phyloP scores from a whole-genome alignment of 495 filamentous ascomycete genomes.

The Tuber microsphaerosporum region DNA sequence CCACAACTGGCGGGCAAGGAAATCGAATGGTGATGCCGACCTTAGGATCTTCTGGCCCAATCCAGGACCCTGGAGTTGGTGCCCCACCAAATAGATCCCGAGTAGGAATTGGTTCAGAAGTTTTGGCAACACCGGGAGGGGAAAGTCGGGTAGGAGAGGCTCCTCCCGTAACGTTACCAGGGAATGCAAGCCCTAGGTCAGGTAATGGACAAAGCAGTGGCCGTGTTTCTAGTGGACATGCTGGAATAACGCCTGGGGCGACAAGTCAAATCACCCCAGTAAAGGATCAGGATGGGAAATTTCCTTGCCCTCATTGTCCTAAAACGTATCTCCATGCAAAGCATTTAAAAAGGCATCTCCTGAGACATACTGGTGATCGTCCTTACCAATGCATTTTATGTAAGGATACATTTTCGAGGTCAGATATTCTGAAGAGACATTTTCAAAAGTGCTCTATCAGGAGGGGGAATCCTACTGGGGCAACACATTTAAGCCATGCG shows the following conservation, averaged over 20 bases:
- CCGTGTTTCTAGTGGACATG: slow-evolving; percentile 65
- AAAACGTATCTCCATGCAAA: slow-evolving; percentile 97
- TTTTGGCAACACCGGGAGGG: neutral
- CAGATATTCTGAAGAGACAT: slow-evolving; percentile 96
- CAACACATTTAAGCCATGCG: slow-evolving; percentile 83
- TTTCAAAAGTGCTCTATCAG: slow-evolving; percentile 97
- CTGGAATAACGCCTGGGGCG: slow-evolving; percentile 53
- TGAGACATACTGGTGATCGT: slow-evolving; percentile 90
- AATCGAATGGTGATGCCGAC: neutral
- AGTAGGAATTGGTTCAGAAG: neutral
- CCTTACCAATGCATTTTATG: slow-evolving; percentile 96
- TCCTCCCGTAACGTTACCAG: neutral
- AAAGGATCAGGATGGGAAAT: slow-evolving; percentile 95
- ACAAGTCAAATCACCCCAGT: slow-evolving; percentile 74
- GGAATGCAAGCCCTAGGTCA: neutral
- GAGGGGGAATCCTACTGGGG: slow-evolving; percentile 86
- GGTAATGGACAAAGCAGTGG: slow-evolving; percentile 61
- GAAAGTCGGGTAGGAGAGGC: neutral
- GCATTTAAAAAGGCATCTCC: slow-evolving; percentile 89
- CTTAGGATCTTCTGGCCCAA: slow-evolving; percentile 1
- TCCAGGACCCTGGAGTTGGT: neutral
- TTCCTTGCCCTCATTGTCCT: slow-evolving; percentile 90
- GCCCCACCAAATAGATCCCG: neutral
- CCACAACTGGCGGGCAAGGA: slow-evolving; percentile 2
- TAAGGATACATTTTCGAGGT: slow-evolving; percentile 96